A percentile compares a stretch with the other conserved stretches of the same genome.
These are phyloP conservation scores for Dioszegia aurantiaca DNA, from an alignment of 768 basidiomycete genomes.

Conservation along the genomic window DNA sequence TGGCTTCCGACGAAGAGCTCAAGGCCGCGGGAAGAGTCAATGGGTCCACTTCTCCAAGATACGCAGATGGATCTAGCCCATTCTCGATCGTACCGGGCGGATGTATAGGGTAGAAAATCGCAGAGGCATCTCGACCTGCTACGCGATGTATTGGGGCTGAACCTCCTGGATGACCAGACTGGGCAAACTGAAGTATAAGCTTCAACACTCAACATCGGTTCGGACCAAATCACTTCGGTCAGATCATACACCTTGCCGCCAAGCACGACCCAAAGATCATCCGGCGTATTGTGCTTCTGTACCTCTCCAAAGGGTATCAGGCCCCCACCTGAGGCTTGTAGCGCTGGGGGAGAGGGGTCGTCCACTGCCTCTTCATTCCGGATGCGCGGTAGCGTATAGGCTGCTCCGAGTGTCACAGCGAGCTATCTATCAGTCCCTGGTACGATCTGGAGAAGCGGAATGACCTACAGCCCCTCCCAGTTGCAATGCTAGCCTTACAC, in stretches of 20 bases:
- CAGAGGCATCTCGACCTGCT: conserved; percentile 47
- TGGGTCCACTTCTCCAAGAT: conserved; percentile 44
- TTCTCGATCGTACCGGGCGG: conserved; percentile 52
- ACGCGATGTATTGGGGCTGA: conserved; percentile 38
- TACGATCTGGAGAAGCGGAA: background rate
- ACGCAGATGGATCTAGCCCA: conserved; percentile 30
- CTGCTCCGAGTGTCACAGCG: conserved; percentile 2
- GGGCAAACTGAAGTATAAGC: conserved; percentile 41
- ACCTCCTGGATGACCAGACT: conserved; percentile 48
- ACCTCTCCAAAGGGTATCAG: conserved; percentile 49
- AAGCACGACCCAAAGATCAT: conserved; percentile 50
- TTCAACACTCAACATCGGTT: background rate
- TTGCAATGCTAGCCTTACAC: background rate
- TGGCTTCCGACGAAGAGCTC: conserved; percentile 3
- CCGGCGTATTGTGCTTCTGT: conserved; percentile 42
- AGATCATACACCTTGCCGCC: conserved; percentile 50
- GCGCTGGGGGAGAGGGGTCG: conserved; percentile 29
- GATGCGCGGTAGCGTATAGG: background rate
- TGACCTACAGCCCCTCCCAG: conserved; percentile 4
- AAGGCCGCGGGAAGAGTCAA: conserved; percentile 36
- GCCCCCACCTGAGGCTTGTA: conserved; percentile 26
- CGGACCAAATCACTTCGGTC: conserved; percentile 35
- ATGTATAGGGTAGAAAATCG: conserved; percentile 47
- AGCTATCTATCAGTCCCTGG: conserved; percentile 12
- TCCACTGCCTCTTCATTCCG: conserved; percentile 28